Base-by-base conservation (phyloP, 768 basidiomycete species). In the Zangia roseola region DNA sequence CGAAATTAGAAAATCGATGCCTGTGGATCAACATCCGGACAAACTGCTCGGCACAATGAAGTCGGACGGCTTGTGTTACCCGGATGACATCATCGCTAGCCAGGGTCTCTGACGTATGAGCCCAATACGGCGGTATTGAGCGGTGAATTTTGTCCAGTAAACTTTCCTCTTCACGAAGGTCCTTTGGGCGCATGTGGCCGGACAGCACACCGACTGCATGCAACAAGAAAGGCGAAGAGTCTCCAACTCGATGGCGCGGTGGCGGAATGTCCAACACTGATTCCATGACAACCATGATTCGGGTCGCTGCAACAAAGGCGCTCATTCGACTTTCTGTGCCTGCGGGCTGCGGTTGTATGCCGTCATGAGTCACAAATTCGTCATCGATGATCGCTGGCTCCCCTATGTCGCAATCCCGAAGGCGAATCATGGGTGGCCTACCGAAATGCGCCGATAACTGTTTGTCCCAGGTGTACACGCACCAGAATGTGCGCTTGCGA, bases 401-500 rank as follows among this genome's bases (percentile, higher is more conserved):
- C 5, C 82, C 78, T n/a, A 94, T 87, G 62, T 97, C 93, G 68
- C 91, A 94, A 63, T 95, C 93, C 53, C 90, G 78, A 52, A 94
- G 69, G 39, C 92, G 80, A 56, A 97, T 77, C 75, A 94, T 80
- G 3, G 92, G 83, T 26, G 93, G 93, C 21, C 93, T 76, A 21
- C 94, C 93, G 64, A 95, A 94, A 67, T 91, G 87, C 49, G 89
- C 87, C 10, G 83, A 75, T 7, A 93, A 82, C 61, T 94, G 93
- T 70, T 97, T 95, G 70, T 97, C 94, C 94, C 94, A 95, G 42
- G 91, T 79, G 69, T 95, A 97, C 23, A 94, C 91, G 50, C 91
- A 91, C 92, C 93, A 97, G 68, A 97, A 97, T 0, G 94, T 95
- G 57, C 93, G 84, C 69, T 94, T 95, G 49, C 94, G 81, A 24